Evolutionary conservation across 352 stramenopile species (phyloP).

Genomic region (Chrysophaeum taylorii): DNA sequence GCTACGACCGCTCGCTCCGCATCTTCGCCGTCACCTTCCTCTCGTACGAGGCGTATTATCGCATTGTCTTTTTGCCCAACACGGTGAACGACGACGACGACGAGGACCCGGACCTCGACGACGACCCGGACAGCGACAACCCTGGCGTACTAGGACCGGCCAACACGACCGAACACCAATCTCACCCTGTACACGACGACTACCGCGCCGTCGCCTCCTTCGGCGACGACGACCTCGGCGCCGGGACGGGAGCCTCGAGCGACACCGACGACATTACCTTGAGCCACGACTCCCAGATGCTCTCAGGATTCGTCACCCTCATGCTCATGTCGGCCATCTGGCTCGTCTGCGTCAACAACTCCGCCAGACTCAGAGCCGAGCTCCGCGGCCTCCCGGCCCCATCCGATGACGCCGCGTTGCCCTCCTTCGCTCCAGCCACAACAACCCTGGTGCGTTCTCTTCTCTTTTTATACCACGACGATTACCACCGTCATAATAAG

Average conservation of each 20-base stretch:
- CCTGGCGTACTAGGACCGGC: neutral
- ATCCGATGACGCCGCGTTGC: too few species aligned
- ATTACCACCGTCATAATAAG: too few species aligned
- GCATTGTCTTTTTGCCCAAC: neutral
- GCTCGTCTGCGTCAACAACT: neutral
- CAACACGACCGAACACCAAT: too few species aligned
- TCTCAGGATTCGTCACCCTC: neutral
- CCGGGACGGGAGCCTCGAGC: too few species aligned
- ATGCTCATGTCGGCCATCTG: slow-evolving; percentile 1
- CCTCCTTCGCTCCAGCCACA: too few species aligned
- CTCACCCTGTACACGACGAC: too few species aligned
- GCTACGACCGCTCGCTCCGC: neutral
- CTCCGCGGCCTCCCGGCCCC: too few species aligned
- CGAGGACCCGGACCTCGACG: neutral
- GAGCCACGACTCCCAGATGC: neutral
- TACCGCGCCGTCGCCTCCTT: too few species aligned
- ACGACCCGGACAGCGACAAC: neutral
- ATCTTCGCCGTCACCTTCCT: neutral
- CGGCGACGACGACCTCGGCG: too few species aligned
- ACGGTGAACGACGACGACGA: neutral
- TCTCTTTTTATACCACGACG: too few species aligned
- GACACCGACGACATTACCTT: neutral
- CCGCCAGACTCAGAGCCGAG: neutral
- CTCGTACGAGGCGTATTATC: neutral
- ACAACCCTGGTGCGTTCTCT: too few species aligned